These are phyloP conservation scores for Rugosomyces carneus DNA, from an alignment of 1,284 basidiomycete genomes.

Conservation along the genomic window DNA sequence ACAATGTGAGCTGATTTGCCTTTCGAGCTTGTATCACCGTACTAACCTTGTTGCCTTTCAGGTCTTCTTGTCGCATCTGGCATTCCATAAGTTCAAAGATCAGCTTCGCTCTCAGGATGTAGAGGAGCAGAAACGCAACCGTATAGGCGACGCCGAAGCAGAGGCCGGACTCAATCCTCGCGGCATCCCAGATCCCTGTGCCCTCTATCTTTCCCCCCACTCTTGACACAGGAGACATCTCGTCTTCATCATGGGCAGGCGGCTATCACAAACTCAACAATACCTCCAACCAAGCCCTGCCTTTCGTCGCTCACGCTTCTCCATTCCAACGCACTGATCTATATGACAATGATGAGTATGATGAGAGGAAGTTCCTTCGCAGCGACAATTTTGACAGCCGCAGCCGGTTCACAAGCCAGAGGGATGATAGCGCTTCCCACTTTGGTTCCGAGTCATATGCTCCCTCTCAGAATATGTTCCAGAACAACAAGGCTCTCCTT, in stretches of 20 bases:
- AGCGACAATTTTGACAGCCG: conserved; percentile 73
- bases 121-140: conserved; percentile 78
- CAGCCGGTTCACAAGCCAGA: conserved; percentile 67
- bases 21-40: too few relatives aligned
- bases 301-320: conserved; percentile 75
- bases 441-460: conserved; percentile 89
- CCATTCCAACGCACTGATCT: conserved; percentile 66
- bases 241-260: conserved; percentile 35
- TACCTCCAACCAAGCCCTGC: conserved; percentile 53
- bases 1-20: conserved; percentile 56
- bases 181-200: conserved; percentile 72
- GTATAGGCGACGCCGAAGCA: conserved; percentile 66
- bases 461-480: conserved; percentile 93
- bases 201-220: conserved; percentile 56
- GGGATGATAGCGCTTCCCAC: conserved; percentile 74
- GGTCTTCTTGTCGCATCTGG: conserved; percentile 86
- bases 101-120: conserved; percentile 76
- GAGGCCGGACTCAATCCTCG: conserved; percentile 68
- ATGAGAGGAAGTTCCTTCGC: conserved; percentile 72
- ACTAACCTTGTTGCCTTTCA: conserved; percentile 27
- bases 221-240: conserved; percentile 31
- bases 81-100: conserved; percentile 91
- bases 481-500: conserved; percentile 58
- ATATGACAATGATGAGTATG: conserved; percentile 67
- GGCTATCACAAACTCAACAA: conserved; percentile 53